phyloP scores from a whole-genome alignment of 441 rosid genomes.

The Pelargonium citronellum region DNA sequence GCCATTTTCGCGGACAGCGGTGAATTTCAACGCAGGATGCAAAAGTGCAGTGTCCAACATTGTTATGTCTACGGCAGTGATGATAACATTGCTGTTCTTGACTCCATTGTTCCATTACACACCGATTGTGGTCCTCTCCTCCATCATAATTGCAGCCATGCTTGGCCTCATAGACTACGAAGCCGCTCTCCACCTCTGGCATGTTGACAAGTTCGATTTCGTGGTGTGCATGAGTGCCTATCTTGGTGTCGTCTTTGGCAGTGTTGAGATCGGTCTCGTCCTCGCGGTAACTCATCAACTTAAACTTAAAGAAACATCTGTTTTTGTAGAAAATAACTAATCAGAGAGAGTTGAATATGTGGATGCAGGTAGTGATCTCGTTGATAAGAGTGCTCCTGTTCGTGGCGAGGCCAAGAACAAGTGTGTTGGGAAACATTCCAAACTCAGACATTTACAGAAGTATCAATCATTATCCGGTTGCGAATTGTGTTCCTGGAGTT shows the following conservation, averaged over 20 bases:
- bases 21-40: constrained; percentile 73
- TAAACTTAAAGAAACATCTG: neutral
- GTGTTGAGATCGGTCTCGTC: constrained; percentile 78
- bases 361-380: constrained; percentile 42
- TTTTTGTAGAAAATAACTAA: neutral
- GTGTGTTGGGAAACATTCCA: constrained; percentile 59
- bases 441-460: constrained; percentile 53
- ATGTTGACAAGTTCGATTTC: constrained; percentile 80
- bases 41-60: constrained; percentile 65
- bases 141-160: constrained; percentile 89
- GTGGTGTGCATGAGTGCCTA: constrained; percentile 65
- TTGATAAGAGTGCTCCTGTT: constrained; percentile 56
- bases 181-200: constrained; percentile 51
- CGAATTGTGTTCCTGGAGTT: constrained; percentile 39
- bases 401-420: constrained; percentile 65
- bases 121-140: constrained; percentile 74
- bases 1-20: constrained; percentile 86
- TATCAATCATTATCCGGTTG: constrained; percentile 57
- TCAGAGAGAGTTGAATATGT: neutral
- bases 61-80: constrained; percentile 74
- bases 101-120: constrained; percentile 83
- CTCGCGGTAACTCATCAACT: constrained; percentile 42
- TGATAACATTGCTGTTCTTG: constrained; percentile 61
- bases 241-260: constrained; percentile 65
- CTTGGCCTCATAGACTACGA: constrained; percentile 62